A percentile compares a stretch with the other conserved stretches of the same genome.
Evolutionary conservation across 495 filamentous ascomycete species (phyloP).

Genomic region (Trichoderma asperelloides): DNA sequence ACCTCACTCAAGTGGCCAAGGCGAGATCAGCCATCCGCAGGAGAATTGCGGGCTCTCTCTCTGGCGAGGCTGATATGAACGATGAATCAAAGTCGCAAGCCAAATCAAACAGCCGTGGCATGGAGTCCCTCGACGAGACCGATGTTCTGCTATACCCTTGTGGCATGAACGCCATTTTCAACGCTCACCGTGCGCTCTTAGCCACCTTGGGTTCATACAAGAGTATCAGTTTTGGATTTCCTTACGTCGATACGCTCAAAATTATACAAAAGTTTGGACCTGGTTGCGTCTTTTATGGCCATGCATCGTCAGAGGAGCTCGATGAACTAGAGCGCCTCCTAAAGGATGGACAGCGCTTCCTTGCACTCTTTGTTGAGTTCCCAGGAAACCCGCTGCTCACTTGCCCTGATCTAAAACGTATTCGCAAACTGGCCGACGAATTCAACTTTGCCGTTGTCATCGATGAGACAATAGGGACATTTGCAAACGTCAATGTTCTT

Average conservation of each 20-base stretch:
- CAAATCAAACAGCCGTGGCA: constrained; percentile 41
- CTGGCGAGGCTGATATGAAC: constrained; percentile 56
- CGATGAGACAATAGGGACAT: constrained; percentile 94
- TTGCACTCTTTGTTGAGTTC: constrained; percentile 89
- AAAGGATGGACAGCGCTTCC: constrained; percentile 62
- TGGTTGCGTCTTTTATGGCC: constrained; percentile 83
- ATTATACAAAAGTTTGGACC: constrained; percentile 91
- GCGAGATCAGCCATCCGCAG: constrained; percentile 80
- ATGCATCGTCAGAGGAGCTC: constrained; percentile 70
- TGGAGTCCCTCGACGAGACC: constrained; percentile 68
- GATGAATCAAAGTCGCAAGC: constrained; percentile 26
- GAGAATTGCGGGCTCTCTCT: constrained; percentile 82
- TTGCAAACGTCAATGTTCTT: constrained; percentile 88
- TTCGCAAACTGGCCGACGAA: constrained; percentile 66
- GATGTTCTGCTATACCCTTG: constrained; percentile 83
- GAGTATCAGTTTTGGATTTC: constrained; percentile 75
- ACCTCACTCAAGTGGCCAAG: constrained; percentile 61
- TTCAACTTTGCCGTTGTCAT: constrained; percentile 88
- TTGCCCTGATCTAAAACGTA: constrained; percentile 73
- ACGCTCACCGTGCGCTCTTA: constrained; percentile 66
- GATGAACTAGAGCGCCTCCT: constrained; percentile 75
- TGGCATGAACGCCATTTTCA: constrained; percentile 94
- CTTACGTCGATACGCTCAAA: constrained; percentile 94
- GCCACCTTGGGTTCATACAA: constrained; percentile 48
- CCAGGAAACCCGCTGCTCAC: constrained; percentile 85